Evolutionary conservation across 768 basidiomycete genomes (phyloP), one percentile per base, ranked within the genome.

Genomic region (Tylopilus sp.): DNA sequence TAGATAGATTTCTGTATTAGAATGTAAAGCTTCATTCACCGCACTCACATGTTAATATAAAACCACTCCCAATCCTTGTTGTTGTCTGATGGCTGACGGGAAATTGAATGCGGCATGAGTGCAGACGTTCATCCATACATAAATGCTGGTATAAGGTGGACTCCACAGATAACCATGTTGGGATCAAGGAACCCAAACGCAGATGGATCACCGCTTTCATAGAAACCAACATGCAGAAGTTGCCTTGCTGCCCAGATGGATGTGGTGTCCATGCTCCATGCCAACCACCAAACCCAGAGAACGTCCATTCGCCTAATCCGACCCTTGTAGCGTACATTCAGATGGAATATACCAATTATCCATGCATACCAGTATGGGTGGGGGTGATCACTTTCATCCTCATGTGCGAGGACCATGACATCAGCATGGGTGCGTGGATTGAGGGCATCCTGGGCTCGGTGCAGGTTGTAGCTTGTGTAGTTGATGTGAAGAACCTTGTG

Each of bases 341-440:
- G 7, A 14, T 38, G 37, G 13, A 38, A 38, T 16, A 36, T 21
- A 6, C 58, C 52, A 6, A 59, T 46, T 1, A 57, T 45, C 0
- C n/a, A 22, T 0, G 55, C 31, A 29, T 78, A 78, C 72, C n/a
- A n/a, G n/a, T n/a, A n/a, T n/a, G n/a, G n/a, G n/a, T n/a, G n/a
- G n/a, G n/a, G n/a, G n/a, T n/a, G 69, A 74, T 53, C 40, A 3
- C 0, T 28, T 1, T 47, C 45, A 31, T 78, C 71, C 3, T 57
- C 53, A 1, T 53, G 48, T 10, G 68, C 42, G 1, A 70, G 64
- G 3, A 74, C 58, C 71, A 78, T 76, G 19, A 81, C 47, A 31
- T 77, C 63, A 1, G 65, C 33, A 11, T 75, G 66, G 0, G 63
- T 73, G 0, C 57, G 41, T 11, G 72, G 69, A 41, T 78, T 77